A percentile compares a stretch with the other conserved stretches of the same genome.
Evolutionary conservation across 2,329 filamentous ascomycete genomes (phyloP).

Genomic region (Neoarthrinium moseri): DNA sequence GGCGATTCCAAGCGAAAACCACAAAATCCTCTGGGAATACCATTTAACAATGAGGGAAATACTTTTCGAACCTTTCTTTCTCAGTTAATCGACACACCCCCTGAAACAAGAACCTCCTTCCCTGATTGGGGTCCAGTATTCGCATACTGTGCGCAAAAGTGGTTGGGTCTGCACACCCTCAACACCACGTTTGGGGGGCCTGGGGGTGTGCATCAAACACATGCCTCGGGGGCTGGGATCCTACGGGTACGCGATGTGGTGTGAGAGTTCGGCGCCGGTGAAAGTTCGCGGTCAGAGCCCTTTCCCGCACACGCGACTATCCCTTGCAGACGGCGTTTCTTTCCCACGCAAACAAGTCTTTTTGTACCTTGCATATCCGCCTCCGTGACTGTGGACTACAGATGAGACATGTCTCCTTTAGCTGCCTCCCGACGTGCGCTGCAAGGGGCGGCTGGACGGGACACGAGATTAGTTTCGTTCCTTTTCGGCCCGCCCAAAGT

Average conservation of each 20-base stretch:
- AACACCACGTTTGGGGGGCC: neutral
- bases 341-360: too few relatives aligned
- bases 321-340: neutral
- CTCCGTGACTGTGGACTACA: neutral
- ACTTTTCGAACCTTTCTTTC: neutral
- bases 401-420: neutral
- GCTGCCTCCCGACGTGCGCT: too few relatives aligned
- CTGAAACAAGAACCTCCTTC: neutral
- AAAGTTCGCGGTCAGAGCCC: neutral
- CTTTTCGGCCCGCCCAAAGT: neutral
- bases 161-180: constrained; percentile 1
- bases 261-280: neutral
- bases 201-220: constrained; percentile 3
- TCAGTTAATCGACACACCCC: too few relatives aligned
- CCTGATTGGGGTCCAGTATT: neutral
- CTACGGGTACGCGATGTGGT: neutral
- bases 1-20: too few relatives aligned
- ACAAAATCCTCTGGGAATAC: too few relatives aligned
- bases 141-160: constrained; percentile 6
- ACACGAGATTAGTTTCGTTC: neutral
- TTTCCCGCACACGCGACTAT: neutral
- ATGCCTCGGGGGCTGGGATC: neutral
- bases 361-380: constrained; percentile 3
- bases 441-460: too few relatives aligned
- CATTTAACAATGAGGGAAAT: neutral